These are phyloP conservation scores for Plectranthus barbatus DNA, from an alignment of 257 asterid species.

Conservation along the genomic window DNA sequence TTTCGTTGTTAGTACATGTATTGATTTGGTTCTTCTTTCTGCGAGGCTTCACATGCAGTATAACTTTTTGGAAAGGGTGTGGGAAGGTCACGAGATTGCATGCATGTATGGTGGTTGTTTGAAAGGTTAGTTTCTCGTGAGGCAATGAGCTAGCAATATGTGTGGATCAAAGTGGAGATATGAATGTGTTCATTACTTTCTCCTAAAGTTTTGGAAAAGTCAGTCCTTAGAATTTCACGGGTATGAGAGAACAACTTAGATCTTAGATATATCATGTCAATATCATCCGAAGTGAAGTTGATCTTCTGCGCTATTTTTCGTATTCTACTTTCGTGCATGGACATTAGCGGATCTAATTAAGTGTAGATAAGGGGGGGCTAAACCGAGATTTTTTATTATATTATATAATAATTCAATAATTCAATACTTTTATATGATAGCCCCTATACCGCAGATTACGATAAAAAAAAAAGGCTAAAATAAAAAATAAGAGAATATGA, in stretches of 20 bases:
- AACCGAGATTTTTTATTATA: too few relatives aligned
- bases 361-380: too few relatives aligned
- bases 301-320: too few relatives aligned
- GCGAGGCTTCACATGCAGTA: neutral
- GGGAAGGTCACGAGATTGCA: slow-evolving; percentile 29
- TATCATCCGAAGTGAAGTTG: too few relatives aligned
- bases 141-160: neutral
- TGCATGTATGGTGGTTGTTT: neutral
- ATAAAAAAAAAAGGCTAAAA: too few relatives aligned
- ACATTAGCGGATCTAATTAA: too few relatives aligned
- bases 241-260: neutral
- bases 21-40: neutral
- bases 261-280: too few relatives aligned
- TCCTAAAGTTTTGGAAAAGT: neutral
- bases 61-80: neutral
- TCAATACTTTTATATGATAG: too few relatives aligned
- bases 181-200: neutral
- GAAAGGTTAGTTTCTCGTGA: neutral
- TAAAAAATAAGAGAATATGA: too few relatives aligned
- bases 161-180: neutral
- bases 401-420: too few relatives aligned
- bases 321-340: too few relatives aligned
- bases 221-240: neutral
- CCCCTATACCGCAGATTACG: too few relatives aligned
- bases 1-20: neutral